Conservation (phyloP, 805 yeast species). For the Dipodascopsis uninucleata region DNA sequence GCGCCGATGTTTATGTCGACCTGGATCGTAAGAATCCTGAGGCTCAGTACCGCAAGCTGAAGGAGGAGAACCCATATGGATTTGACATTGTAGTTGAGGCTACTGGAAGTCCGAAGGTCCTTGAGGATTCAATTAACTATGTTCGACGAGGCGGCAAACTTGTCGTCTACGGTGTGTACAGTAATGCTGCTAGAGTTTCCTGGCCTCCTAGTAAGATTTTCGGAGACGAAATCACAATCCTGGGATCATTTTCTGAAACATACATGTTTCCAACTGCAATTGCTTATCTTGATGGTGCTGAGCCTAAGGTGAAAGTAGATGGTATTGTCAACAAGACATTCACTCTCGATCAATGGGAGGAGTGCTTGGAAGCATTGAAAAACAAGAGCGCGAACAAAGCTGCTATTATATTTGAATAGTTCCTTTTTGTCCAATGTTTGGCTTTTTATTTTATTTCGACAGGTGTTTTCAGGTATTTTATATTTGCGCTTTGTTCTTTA, state of each 20-base stretch:
- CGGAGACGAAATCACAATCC: constrained; percentile 26
- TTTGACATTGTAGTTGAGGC: constrained; percentile 27
- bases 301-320: constrained; percentile 23
- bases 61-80: constrained; percentile 22
- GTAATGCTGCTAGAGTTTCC: constrained; percentile 19
- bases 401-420: constrained; percentile 23
- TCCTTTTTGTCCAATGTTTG: no score
- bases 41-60: constrained; percentile 19
- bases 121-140: constrained; percentile 23
- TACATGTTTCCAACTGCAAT: constrained; percentile 26
- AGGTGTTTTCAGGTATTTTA: no score
- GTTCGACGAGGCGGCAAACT: constrained; percentile 26
- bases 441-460: no score
- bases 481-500: no score
- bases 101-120: constrained; percentile 21
- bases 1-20: constrained; percentile 24
- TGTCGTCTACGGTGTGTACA: constrained; percentile 26
- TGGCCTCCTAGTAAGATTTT: constrained; percentile 26
- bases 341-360: constrained; percentile 27
- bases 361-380: constrained; percentile 21
- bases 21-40: constrained; percentile 18
- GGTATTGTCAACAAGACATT: constrained; percentile 26
- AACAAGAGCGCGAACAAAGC: constrained; percentile 27
- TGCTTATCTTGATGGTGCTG: constrained; percentile 22
- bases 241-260: constrained; percentile 27